Percentiles rank a stretch among this genome's conserved stretches.
phyloP scores from a whole-genome alignment of 2,329 filamentous ascomycete genomes.

The Basipetospora chlamydospora region DNA sequence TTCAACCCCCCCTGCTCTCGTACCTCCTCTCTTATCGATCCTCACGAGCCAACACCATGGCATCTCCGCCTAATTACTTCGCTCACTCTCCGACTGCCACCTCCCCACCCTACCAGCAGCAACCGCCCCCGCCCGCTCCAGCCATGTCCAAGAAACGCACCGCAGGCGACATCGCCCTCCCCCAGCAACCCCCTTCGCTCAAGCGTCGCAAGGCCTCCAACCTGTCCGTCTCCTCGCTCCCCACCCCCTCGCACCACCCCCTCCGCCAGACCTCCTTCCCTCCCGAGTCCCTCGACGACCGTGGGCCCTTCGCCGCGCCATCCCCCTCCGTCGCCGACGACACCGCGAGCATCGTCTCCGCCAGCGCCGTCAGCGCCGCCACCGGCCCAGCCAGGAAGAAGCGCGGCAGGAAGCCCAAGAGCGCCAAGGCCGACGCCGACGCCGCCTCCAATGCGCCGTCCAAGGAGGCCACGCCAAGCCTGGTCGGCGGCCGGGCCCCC shows the following conservation, averaged over 20 bases:
- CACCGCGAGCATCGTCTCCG: constrained; percentile 46
- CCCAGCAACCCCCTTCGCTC: constrained; percentile 28
- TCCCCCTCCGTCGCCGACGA: constrained; percentile 52
- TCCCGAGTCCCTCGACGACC: constrained; percentile 30
- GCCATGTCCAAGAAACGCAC: constrained; percentile 44
- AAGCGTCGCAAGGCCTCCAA: constrained; percentile 62
- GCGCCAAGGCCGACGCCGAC: constrained; percentile 26
- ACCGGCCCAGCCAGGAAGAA: constrained; percentile 37
- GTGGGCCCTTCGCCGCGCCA: constrained; percentile 20
- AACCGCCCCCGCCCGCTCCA: too few species aligned
- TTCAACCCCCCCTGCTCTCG: too few species aligned
- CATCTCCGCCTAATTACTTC: constrained; percentile 35
- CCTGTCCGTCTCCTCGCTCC: constrained; percentile 40
- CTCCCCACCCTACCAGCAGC: constrained; percentile 39
- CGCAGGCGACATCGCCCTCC: constrained; percentile 37
- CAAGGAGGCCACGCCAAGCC: constrained; percentile 28
- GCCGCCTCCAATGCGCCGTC: constrained; percentile 19
- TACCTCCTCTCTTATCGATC: too few species aligned
- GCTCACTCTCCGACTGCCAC: constrained; percentile 33
- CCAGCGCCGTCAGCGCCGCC: constrained; percentile 38
- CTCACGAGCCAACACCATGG: too few species aligned
- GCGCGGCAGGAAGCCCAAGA: constrained; percentile 46
- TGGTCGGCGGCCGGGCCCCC: constrained; percentile 28
- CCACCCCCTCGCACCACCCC: constrained; percentile 41
- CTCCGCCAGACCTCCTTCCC: constrained; percentile 73